Evolutionary conservation across 495 filamentous ascomycete genomes (phyloP).

Genomic region (Neurospora sp.): DNA sequence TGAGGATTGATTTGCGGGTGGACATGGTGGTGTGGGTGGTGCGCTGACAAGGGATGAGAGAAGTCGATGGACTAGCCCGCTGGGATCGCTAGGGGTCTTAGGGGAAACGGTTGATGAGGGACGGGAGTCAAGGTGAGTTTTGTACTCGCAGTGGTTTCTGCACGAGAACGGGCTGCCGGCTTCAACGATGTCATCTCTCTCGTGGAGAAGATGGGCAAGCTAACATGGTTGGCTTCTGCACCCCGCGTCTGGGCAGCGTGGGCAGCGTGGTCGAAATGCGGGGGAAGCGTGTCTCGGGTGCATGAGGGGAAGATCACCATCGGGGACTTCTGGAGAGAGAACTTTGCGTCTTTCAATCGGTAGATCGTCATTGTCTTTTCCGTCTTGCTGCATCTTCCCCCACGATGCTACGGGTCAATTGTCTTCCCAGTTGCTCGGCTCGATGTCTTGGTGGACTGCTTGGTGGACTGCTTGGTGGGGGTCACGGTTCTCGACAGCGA

Average conservation of each 20-base stretch:
- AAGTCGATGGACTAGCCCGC: background rate
- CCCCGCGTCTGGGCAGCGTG: background rate
- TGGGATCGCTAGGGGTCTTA: background rate
- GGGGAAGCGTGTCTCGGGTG: background rate
- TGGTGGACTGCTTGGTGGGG: background rate
- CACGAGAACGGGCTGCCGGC: background rate
- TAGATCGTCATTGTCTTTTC: background rate
- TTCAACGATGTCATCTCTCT: background rate
- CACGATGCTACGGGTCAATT: background rate
- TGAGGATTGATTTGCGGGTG: slow-evolving; percentile 37
- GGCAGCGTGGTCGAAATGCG: background rate
- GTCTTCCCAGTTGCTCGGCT: background rate
- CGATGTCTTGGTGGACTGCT: too few species aligned
- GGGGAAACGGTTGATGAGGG: background rate
- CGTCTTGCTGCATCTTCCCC: background rate
- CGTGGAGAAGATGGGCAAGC: background rate
- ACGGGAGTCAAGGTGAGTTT: background rate
- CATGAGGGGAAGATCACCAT: background rate
- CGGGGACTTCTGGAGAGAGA: background rate
- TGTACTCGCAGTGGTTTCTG: background rate
- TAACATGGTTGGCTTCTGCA: background rate
- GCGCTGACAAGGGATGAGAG: background rate
- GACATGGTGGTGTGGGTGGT: slow-evolving; percentile 12
- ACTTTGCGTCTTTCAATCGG: background rate
- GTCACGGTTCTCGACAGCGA: background rate